A percentile compares a stretch with the other conserved stretches of the same genome.
These are phyloP conservation scores for Scutellaria barbata DNA, from an alignment of 257 asterid species.

Conservation along the genomic window DNA sequence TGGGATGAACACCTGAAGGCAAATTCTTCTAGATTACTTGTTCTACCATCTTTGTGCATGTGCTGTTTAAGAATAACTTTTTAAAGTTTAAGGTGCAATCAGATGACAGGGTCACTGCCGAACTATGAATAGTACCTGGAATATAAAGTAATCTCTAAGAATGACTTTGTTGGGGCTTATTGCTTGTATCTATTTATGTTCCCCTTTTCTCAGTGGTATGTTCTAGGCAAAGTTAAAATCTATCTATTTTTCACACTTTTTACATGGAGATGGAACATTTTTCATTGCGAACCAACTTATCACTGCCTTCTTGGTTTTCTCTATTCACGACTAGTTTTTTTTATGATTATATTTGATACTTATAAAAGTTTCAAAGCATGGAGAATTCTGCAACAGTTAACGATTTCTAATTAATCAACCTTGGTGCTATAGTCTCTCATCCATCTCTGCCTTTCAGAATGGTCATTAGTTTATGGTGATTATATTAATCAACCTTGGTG, in stretches of 20 bases:
- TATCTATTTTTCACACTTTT: slow-evolving; percentile 12
- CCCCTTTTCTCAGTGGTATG: neutral
- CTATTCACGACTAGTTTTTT: neutral
- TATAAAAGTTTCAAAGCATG: neutral
- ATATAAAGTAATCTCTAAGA: neutral
- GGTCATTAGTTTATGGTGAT: slow-evolving; percentile 4
- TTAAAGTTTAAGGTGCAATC: neutral
- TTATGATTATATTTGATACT: neutral
- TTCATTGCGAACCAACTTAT: slow-evolving; percentile 1
- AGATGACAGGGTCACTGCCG: neutral
- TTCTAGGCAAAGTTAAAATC: neutral
- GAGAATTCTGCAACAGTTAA: neutral
- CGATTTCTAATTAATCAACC: neutral
- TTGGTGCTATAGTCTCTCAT: slow-evolving; percentile 4
- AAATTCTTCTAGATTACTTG: neutral
- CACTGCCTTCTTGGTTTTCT: slow-evolving; percentile 7
- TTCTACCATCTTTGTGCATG: slow-evolving; percentile 7
- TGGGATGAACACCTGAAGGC: slow-evolving; percentile 10
- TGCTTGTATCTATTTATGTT: slow-evolving; percentile 15
- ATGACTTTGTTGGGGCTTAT: slow-evolving; percentile 10
- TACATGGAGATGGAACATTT: slow-evolving; percentile 1
- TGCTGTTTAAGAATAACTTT: neutral
- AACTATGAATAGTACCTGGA: slow-evolving; percentile 1
- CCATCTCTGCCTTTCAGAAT: slow-evolving; percentile 14
- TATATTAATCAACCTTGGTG: no score